Percentiles rank a stretch among this genome's conserved stretches.
These are phyloP conservation scores for Mucuna pruriens DNA, from an alignment of 306 rosid species.

Conservation along the genomic window DNA sequence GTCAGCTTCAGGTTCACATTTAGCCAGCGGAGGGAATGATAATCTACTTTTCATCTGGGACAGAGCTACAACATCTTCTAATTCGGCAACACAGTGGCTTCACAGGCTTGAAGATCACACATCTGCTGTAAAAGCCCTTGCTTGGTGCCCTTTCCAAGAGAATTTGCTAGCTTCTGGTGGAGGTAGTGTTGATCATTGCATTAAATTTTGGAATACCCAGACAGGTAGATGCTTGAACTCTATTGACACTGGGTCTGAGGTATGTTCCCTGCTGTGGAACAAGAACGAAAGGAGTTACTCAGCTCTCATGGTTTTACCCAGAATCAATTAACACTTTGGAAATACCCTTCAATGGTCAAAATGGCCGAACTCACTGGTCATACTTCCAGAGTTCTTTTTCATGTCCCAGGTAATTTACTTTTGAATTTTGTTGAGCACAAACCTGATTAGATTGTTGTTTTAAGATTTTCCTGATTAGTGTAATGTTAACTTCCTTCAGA, in stretches of 20 bases:
- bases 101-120: slow-evolving; percentile 79
- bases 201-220: slow-evolving; percentile 86
- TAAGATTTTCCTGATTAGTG: slow-evolving; percentile 8
- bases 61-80: slow-evolving; percentile 63
- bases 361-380: slow-evolving; percentile 85
- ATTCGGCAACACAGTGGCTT: slow-evolving; percentile 74
- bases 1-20: slow-evolving; percentile 75
- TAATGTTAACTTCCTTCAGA: slow-evolving; percentile 24
- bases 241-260: slow-evolving; percentile 80
- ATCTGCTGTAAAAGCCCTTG: slow-evolving; percentile 83
- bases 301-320: slow-evolving; percentile 81
- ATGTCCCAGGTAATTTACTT: slow-evolving; percentile 54
- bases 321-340: slow-evolving; percentile 83
- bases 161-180: slow-evolving; percentile 79
- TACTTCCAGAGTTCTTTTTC: slow-evolving; percentile 79
- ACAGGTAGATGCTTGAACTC: slow-evolving; percentile 89
- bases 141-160: slow-evolving; percentile 89
- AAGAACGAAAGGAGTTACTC: slow-evolving; percentile 91
- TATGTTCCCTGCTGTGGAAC: slow-evolving; percentile 78
- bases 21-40: slow-evolving; percentile 88
- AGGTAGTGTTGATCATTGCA: slow-evolving; percentile 71
- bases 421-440: background rate
- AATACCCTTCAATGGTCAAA: slow-evolving; percentile 91
- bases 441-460: background rate
- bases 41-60: slow-evolving; percentile 78